Conservation (phyloP, 164 flowering plant genomes). For the Piper betle region DNA sequence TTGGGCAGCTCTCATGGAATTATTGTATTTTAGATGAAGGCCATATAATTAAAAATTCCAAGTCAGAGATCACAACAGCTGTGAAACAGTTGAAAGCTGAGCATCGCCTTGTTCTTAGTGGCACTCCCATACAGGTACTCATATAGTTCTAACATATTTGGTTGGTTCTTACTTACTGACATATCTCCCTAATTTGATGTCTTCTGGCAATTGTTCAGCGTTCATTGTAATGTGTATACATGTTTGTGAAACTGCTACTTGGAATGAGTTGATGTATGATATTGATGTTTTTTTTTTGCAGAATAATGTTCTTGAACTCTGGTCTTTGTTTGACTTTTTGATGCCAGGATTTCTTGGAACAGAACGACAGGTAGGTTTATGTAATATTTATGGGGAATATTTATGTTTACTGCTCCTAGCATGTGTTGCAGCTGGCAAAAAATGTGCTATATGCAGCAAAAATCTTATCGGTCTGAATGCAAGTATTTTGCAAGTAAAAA, state of each 20-base stretch:
- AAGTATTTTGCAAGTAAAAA: not conserved
- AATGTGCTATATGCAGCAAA: not conserved
- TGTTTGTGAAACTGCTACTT: not conserved
- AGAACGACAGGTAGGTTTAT: slow-evolving; percentile 61
- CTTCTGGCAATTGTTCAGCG: not conserved
- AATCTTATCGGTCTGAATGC: not conserved
- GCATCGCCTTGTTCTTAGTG: slow-evolving; percentile 86
- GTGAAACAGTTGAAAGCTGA: slow-evolving; percentile 88
- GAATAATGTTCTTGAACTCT: slow-evolving; percentile 90
- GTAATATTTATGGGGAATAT: not conserved
- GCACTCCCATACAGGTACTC: slow-evolving; percentile 94
- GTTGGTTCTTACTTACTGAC: not conserved
- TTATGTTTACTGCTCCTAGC: not conserved
- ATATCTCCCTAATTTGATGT: not conserved
- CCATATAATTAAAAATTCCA: slow-evolving; percentile 86
- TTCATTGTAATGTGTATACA: not conserved
- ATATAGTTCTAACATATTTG: not conserved
- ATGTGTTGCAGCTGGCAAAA: not conserved
- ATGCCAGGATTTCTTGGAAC: slow-evolving; percentile 99
- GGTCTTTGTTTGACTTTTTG: slow-evolving; percentile 98
- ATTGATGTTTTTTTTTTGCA: slow-evolving; percentile 27
- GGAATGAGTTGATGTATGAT: slow-evolving; percentile 2
- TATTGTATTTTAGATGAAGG: slow-evolving; percentile 97
- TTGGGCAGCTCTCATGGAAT: slow-evolving; percentile 67
- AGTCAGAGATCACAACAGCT: slow-evolving; percentile 82